Base-by-base conservation (phyloP, 2,329 filamentous ascomycete genomes). In the Fusarium sp. region DNA sequence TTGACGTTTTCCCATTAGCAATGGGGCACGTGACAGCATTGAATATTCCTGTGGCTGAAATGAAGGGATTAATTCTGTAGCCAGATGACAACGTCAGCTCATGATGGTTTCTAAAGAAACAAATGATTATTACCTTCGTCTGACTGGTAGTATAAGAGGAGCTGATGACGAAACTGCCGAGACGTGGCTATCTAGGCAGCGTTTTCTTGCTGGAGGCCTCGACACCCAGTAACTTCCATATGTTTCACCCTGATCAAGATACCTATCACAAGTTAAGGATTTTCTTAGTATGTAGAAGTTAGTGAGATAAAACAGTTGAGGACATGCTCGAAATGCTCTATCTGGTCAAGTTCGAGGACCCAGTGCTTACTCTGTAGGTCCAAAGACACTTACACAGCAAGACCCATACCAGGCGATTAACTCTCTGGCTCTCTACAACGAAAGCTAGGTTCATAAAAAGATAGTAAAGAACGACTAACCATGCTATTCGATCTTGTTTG, bases 61-160 rank as follows among this genome's bases (percentile, higher is more conserved):
- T 41, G 15, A n/a, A 60, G 23, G 50, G 61, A 26, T 23, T 26
- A 44, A 49, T 72, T 68, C 57, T 67, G 72, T 28, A 70, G 72
- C 73, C 73, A 74, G 46, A 56, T 43, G 57, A 47, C 54, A 58
- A 71, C 68, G 72, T 71, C 72, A 75, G 65, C 67, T 60, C 46
- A 44, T 70, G 55, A 72, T 74, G 62, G 57, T 58, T 63, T 37
- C 28, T 10, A 44, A 42, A 44, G 26, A 21, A 21, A 38, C 47
- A 66, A 56, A 48, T n/a, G n/a, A n/a, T 39, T 58, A 65, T 21
- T 71, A 68, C 68, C 69, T 74, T 54, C 23, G 16, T 20, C 12
- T 28, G 23, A 23, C 52, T 61, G 23, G 26, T 35, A 41, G 37
- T 23, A 12, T 29, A 46, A 37, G 29, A 46, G 26, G 55, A 23